A percentile compares a stretch with the other conserved stretches of the same genome.
Conservation (phyloP, 2,329 filamentous ascomycete species). For the Lasiodiplodia sp. region DNA sequence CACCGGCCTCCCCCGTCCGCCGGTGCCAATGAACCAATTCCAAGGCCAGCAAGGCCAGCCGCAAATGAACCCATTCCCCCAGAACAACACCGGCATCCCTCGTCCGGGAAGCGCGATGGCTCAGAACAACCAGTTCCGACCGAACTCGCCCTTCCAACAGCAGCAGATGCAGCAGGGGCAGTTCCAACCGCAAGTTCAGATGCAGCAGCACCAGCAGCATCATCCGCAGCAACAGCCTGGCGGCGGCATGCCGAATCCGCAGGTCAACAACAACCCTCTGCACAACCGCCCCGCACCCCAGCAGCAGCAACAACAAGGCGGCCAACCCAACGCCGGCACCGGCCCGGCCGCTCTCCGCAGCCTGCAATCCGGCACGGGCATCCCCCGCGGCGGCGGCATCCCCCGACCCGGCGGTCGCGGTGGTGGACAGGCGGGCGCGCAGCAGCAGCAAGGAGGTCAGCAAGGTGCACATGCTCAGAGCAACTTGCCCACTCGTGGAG, state of each 20-base stretch:
- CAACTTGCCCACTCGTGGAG: slow-evolving; percentile 30
- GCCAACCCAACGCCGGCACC: slow-evolving; percentile 36
- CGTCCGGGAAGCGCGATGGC: slow-evolving; percentile 33
- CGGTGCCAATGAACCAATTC: slow-evolving; percentile 25
- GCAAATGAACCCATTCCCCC: slow-evolving; percentile 11
- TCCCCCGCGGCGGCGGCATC: slow-evolving; percentile 35
- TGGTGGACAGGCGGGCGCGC: slow-evolving; percentile 40
- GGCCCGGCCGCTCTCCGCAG: slow-evolving; percentile 41
- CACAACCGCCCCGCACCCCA: slow-evolving; percentile 18
- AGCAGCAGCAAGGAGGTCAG: slow-evolving; percentile 15
- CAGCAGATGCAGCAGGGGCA: slow-evolving; percentile 29
- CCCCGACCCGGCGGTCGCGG: slow-evolving; percentile 41
- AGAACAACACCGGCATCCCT: slow-evolving; percentile 31
- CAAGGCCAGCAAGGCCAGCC: slow-evolving; percentile 30
- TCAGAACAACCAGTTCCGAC: slow-evolving; percentile 27
- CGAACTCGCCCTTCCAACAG: slow-evolving; percentile 38
- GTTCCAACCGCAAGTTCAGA: slow-evolving; percentile 10
- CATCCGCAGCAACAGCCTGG: too few relatives aligned
- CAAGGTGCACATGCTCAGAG: slow-evolving; percentile 33
- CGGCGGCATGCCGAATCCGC: slow-evolving; percentile 23
- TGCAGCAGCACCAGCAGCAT: slow-evolving; percentile 31
- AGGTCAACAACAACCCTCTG: background rate
- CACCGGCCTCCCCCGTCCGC: slow-evolving; percentile 3
- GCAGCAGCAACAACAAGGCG: background rate
- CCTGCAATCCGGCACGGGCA: slow-evolving; percentile 34